Evolutionary conservation across 2,329 filamentous ascomycete species (phyloP), one percentile per base, ranked within the genome.

Genomic region (Metarhizium brunneum): DNA sequence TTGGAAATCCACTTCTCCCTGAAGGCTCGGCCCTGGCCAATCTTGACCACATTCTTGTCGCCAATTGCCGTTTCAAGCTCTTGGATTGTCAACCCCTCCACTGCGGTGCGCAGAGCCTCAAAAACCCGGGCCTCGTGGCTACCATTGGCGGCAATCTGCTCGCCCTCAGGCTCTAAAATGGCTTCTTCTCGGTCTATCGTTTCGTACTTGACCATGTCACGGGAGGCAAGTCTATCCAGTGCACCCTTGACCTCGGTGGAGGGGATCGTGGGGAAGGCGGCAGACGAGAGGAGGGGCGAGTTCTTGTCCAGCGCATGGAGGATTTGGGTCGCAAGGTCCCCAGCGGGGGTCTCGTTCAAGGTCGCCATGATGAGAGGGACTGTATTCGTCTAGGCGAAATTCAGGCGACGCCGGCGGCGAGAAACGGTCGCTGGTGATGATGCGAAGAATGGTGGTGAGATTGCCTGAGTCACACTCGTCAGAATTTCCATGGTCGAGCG

Each of bases 11-110:
- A 88, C 68, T 85, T 86, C 71, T 85, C 81, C 68, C 83, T 95
- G 77, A 97, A 96, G 38, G 92, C 92, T 75, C 94, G 95, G 64
- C 91, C 91, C 69, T 94, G 88, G n/a, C 94, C 94, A 58, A 96
- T 78, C 74, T 90, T 92, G 52, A 86, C 79, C 48, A 83, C 86
- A 50, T 76, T 84, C 70, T 89, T 88, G 70, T 88, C 84, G 55
- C 88, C 87, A 61, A 92, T 84, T 54, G 76, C 76, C 68, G 76
- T 76, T 72, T 86, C 81, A 56, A 92, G 76, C 62, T 92, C 88
- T 61, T 81, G 76, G 58, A 97, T 87, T 61, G 88, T 87, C 70
- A 96, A 78, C 25, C 91, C 92, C 66, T 92, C 90, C 61, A 91
- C 69, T 35, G 87, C 85, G 61, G 81, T 76, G 62, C 81, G 79